Evolutionary conservation across 2,329 filamentous ascomycete species (phyloP), one percentile per base, ranked within the genome.

Genomic region (Dothistroma septosporum): DNA sequence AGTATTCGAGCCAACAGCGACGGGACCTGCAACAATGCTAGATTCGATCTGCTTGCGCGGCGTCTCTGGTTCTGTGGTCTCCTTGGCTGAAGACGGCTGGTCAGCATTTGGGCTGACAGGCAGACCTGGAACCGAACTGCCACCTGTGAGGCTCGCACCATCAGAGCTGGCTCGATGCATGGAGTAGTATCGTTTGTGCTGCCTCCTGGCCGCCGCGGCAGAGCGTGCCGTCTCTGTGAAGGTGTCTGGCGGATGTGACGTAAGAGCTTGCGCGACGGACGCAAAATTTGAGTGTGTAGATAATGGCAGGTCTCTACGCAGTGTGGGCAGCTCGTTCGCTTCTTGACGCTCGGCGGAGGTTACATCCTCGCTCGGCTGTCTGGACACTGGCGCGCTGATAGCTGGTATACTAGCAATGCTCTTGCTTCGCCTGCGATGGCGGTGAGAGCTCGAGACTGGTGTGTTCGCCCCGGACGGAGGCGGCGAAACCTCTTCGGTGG

Each of bases 351-450:
- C 31, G 53, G 21, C 37, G 22, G 19, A 8, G 21, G 9, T 50
- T 2, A 9, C 14, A n/a, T 44, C 41, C 24, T 11, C 50, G 24
- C 44, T 49, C 22, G 44, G 41, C 44, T 14, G 41, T n/a, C 9
- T 33, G 22, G 24, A 49, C 22, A 28, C n/a, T 48, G 47, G 21
- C 8, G 47, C 47, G 16, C 47, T 50, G 53, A 50, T 10, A 11
- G 31, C 54, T 19, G 57, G 31, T 14, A 61, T 35, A 2, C 44
- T 57, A 57, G 58, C 37, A 61, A 59, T 46, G 55, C 61, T 47
- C 56, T 63, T 65, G 53, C 60, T 66, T 14, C 61, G 62, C 19
- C 53, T 56, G 16, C 61, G 58, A n/a, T 21, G 24, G 19, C 22
- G 12, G n/a, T 52, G 7, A n/a, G 28, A 24, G 21, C 21, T 6